Conservation (phyloP, 75 land plant genomes). For the Larix kaempferi region DNA sequence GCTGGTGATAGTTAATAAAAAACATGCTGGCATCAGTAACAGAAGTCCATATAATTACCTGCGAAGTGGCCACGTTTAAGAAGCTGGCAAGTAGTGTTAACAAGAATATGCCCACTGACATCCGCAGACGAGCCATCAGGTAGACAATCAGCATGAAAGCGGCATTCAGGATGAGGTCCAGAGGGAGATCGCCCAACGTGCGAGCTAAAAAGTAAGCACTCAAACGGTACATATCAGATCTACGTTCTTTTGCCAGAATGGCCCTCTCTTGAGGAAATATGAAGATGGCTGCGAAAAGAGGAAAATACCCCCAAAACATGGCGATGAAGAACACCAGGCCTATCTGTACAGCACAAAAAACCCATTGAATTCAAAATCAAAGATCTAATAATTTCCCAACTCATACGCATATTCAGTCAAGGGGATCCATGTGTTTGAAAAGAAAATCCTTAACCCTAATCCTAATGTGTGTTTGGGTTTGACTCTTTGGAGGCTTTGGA, state of each 20-base stretch:
- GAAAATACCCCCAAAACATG: conserved; percentile 24
- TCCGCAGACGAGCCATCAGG: conserved; percentile 18
- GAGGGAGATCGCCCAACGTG: conserved; percentile 23
- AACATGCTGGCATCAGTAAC: no score
- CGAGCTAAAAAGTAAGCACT: conserved; percentile 22
- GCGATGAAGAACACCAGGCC: conserved; percentile 23
- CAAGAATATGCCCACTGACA: conserved; percentile 3
- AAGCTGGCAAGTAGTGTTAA: conserved; percentile 16
- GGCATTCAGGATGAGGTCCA: conserved; percentile 14
- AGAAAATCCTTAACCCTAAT: no score
- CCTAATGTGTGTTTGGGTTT: no score
- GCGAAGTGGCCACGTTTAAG: conserved; percentile 20
- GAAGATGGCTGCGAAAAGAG: conserved; percentile 21
- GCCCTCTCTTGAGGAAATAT: conserved; percentile 33
- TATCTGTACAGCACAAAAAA: not conserved
- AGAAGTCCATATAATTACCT: conserved; percentile 14
- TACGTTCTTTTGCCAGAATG: conserved; percentile 17
- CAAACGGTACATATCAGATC: conserved; percentile 27
- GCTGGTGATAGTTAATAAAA: no score
- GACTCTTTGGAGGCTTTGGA: no score
- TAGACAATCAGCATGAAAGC: conserved; percentile 19
- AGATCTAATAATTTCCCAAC: no score
- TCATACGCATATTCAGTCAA: no score
- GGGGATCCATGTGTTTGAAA: no score
- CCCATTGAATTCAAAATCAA: no score